A percentile compares a stretch with the other conserved stretches of the same genome.
phyloP scores from a whole-genome alignment of 1,139 yeast genomes.

The Yarrowia galli region DNA sequence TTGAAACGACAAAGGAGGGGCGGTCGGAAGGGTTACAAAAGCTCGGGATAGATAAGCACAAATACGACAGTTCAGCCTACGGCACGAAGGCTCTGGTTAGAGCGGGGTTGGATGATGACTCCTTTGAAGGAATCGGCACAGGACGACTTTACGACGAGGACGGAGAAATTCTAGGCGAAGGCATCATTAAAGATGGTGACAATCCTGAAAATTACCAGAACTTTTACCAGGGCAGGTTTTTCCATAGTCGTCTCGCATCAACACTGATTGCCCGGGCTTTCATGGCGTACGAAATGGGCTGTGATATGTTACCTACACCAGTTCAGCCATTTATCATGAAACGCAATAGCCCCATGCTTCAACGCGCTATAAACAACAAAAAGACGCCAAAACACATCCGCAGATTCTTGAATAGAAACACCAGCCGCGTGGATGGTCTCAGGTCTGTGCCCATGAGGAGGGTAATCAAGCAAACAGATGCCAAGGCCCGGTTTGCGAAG shows the following conservation, averaged over 20 bases:
- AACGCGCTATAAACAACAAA: background rate
- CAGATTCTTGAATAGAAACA: background rate
- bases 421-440: conserved; percentile 12
- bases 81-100: background rate
- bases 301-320: background rate
- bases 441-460: background rate
- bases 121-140: background rate
- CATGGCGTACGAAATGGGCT: conserved; percentile 1
- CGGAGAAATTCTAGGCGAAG: background rate
- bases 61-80: background rate
- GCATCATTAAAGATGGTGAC: too few relatives aligned
- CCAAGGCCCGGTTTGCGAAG: background rate
- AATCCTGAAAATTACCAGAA: too few relatives aligned
- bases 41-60: background rate
- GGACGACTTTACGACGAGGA: background rate
- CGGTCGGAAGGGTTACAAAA: background rate
- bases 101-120: background rate
- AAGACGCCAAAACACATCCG: conserved; percentile 7
- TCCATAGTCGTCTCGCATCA: background rate
- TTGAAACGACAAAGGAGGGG: background rate
- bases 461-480: too few relatives aligned
- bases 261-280: background rate
- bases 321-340: conserved; percentile 6
- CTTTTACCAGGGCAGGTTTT: background rate
- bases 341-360: conserved; percentile 11